Conservation (phyloP, 805 yeast species). For the Saturnispora saitoi region DNA sequence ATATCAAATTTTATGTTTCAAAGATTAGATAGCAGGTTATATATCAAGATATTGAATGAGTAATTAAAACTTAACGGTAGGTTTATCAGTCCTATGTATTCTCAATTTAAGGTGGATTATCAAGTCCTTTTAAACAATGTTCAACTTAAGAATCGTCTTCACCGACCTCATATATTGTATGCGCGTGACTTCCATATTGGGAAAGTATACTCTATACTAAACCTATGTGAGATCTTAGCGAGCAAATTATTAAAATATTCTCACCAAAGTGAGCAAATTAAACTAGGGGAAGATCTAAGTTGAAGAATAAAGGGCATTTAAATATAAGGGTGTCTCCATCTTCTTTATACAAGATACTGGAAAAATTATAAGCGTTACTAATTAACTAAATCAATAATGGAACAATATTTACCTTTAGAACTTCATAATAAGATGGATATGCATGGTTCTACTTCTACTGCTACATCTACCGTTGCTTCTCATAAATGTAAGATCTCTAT, state of each 20-base stretch:
- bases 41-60: no score
- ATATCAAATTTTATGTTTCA: no score
- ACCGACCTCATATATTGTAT: not conserved
- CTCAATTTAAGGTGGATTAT: not conserved
- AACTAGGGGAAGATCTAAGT: not conserved
- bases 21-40: not conserved
- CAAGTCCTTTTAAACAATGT: not conserved
- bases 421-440: slow-evolving; percentile 15
- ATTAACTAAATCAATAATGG: not conserved
- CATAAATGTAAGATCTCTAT: slow-evolving; percentile 29
- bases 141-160: not conserved
- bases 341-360: no score
- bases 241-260: not conserved
- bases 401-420: not conserved
- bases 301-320: not conserved
- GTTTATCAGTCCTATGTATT: no score
- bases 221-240: not conserved
- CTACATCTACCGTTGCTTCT: not conserved
- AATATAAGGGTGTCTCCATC: not conserved
- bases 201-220: not conserved
- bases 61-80: no score
- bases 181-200: not conserved
- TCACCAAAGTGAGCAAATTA: slow-evolving; percentile 8
- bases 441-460: slow-evolving; percentile 2
- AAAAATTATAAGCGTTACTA: not conserved